Evolutionary conservation across 371 early-diverging fungal genomes (phyloP), one percentile per base, ranked within the genome.

Genomic region (Mucor indicus): DNA sequence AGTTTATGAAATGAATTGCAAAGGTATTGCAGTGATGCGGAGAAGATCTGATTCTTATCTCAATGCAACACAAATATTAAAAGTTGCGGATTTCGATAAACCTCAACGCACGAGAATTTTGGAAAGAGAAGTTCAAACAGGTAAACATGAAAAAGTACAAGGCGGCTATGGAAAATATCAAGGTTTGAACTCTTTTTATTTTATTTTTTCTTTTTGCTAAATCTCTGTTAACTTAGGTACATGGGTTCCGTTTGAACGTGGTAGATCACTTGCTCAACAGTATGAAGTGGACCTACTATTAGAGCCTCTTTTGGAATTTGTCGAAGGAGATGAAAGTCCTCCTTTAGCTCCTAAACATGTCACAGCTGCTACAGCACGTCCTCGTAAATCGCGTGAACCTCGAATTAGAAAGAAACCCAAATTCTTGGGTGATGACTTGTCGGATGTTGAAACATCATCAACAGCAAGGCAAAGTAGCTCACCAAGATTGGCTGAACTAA

Each of bases 121-220:
- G 35, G 95, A 95, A 62, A 72, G 82, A 49, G 91, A 91, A 53
- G 82, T 92, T 1, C 80, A 82, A 48, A 77, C 58, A 1, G 92
- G 90, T 13, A 60, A 73, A 33, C 91, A 89, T 46, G 95, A 94
- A 42, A 93, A 93, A 63, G 87, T 95, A 11, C 95, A 94, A 66
- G 96, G 96, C 6, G 96, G 96, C 7, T 93, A 94, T 44, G 96
- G 96, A 32, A 93, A 93, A 69, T 93, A 92, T 53, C 93, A 94
- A 72, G 95, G 95, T 50, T 0, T 23, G n/a, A 19, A 15, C n/a
- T 7, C 12, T n/a, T 15, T 16, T 22, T 4, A 16, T 5, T 22
- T 9, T 35, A 1, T 38, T 21, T 8, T 38, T 38, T n/a, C n/a
- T n/a, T n/a, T n/a, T n/a, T n/a, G n/a, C 3, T 3, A 36, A 36